These are phyloP conservation scores for Xylaria polymorpha DNA, from an alignment of 2,329 filamentous ascomycete genomes.

Conservation along the genomic window DNA sequence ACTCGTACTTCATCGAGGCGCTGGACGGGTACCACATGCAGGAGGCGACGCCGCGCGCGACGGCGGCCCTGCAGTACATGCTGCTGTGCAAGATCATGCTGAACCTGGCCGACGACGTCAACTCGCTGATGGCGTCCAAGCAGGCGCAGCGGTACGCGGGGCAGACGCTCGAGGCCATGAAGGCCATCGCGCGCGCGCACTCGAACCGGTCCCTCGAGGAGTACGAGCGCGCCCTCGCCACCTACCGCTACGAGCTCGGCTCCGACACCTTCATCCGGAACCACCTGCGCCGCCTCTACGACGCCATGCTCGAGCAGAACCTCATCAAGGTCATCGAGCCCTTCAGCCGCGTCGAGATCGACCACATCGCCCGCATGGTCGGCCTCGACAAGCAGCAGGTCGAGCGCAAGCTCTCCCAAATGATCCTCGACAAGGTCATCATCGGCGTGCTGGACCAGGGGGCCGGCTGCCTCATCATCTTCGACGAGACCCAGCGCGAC, in stretches of 20 bases:
- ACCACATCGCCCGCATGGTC: constrained; percentile 97
- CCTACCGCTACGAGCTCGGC: constrained; percentile 93
- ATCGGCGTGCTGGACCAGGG: constrained; percentile 97
- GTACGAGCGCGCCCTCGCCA: constrained; percentile 90
- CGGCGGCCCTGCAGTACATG: constrained; percentile 99
- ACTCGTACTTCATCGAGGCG: constrained; percentile 99
- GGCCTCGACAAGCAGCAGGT: constrained; percentile 96
- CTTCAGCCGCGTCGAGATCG: constrained; percentile 96
- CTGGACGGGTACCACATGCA: constrained; percentile 96
- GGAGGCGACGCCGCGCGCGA: constrained; percentile 89
- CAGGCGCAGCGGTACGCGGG: constrained; percentile 96
- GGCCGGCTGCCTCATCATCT: constrained; percentile 96
- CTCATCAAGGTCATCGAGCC: constrained; percentile 99
- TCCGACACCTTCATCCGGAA: constrained; percentile 96
- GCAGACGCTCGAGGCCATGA: constrained; percentile 98
- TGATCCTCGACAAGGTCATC: constrained; percentile 99
- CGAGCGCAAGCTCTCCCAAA: constrained; percentile 97
- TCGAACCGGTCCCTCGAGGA: constrained; percentile 95
- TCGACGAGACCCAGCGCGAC: constrained; percentile 93
- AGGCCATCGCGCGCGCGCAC: constrained; percentile 95
- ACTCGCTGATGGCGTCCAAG: constrained; percentile 93
- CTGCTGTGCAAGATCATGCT: constrained; percentile 99
- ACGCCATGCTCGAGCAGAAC: constrained; percentile 99
- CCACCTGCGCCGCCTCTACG: constrained; percentile 94
- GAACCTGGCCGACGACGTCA: constrained; percentile 95